Percentiles rank a stretch among this genome's conserved stretches.
Conservation (phyloP, 2,329 filamentous ascomycete genomes). For the Whalleya microplaca region DNA sequence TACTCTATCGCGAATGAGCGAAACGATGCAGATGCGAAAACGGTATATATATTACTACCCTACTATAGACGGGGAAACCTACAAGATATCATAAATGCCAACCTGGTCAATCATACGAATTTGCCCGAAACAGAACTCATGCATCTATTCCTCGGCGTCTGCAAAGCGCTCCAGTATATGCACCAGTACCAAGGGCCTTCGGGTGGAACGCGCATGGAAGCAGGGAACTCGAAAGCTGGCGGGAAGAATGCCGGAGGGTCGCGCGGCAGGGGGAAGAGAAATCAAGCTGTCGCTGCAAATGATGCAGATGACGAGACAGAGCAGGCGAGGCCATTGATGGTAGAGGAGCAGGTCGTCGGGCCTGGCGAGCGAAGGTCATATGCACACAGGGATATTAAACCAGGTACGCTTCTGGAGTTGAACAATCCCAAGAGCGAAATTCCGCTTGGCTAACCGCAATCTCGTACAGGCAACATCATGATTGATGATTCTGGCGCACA, state of each 20-base stretch:
- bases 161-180: slow-evolving; percentile 85
- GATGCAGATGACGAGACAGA: slow-evolving; percentile 73
- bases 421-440: neutral
- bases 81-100: slow-evolving; percentile 98
- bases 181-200: slow-evolving; percentile 75
- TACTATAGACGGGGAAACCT: slow-evolving; percentile 96
- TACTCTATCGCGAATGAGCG: slow-evolving; percentile 59
- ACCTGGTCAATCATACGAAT: slow-evolving; percentile 88
- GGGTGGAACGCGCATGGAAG: slow-evolving; percentile 55
- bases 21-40: slow-evolving; percentile 74
- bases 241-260: slow-evolving; percentile 44
- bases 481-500: slow-evolving; percentile 87
- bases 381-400: slow-evolving; percentile 96
- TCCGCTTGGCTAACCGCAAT: slow-evolving; percentile 6
- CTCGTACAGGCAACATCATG: slow-evolving; percentile 82
- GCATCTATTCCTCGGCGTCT: slow-evolving; percentile 90
- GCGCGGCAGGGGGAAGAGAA: slow-evolving; percentile 43
- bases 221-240: slow-evolving; percentile 48
- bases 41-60: slow-evolving; percentile 93
- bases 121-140: slow-evolving; percentile 90
- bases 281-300: slow-evolving; percentile 43
- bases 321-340: slow-evolving; percentile 84
- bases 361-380: slow-evolving; percentile 77
- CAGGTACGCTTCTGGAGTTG: slow-evolving; percentile 60
- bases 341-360: slow-evolving; percentile 71